A percentile compares a stretch with the other conserved stretches of the same genome.
Conservation (phyloP, 257 asterid genomes). For the Prunella vulgaris region DNA sequence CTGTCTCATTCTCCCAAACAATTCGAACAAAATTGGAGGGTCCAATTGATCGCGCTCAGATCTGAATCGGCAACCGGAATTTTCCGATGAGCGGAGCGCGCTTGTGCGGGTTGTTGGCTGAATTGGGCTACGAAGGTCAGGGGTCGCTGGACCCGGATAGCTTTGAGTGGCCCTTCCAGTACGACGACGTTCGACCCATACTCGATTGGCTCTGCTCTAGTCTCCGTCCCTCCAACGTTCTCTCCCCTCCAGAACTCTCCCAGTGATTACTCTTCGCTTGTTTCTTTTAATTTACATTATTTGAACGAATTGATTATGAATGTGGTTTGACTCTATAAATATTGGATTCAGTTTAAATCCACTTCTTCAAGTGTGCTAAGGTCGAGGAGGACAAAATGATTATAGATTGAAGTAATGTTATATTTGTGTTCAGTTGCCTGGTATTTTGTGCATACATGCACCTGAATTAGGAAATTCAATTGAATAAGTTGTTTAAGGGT, state of each 20-base stretch:
- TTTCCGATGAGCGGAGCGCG: conserved; percentile 68
- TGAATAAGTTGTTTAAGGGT: not conserved
- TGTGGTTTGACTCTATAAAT: not conserved
- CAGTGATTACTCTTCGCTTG: conserved; percentile 44
- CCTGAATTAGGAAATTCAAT: not conserved
- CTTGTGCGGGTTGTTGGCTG: conserved; percentile 71
- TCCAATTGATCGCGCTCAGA: conserved; percentile 27
- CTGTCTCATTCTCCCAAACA: not conserved
- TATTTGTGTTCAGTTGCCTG: not conserved
- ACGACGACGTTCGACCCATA: conserved; percentile 92
- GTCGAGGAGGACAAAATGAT: not conserved
- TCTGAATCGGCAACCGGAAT: conserved; percentile 25
- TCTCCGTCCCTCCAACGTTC: conserved; percentile 92
- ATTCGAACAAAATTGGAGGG: conserved; percentile 11
- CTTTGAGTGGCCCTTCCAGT: conserved; percentile 98
- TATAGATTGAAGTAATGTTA: not conserved
- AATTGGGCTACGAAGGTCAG: conserved; percentile 78
- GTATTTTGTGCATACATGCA: not conserved
- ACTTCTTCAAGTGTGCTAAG: conserved; percentile 8
- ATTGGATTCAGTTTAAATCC: not conserved
- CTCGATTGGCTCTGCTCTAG: conserved; percentile 98
- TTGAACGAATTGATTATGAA: not conserved
- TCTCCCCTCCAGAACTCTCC: conserved; percentile 74
- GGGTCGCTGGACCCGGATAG: conserved; percentile 82
- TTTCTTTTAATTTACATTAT: not conserved